These are phyloP conservation scores for Pseudopithomyces chartarum DNA, from an alignment of 2,329 filamentous ascomycete species.

Conservation along the genomic window DNA sequence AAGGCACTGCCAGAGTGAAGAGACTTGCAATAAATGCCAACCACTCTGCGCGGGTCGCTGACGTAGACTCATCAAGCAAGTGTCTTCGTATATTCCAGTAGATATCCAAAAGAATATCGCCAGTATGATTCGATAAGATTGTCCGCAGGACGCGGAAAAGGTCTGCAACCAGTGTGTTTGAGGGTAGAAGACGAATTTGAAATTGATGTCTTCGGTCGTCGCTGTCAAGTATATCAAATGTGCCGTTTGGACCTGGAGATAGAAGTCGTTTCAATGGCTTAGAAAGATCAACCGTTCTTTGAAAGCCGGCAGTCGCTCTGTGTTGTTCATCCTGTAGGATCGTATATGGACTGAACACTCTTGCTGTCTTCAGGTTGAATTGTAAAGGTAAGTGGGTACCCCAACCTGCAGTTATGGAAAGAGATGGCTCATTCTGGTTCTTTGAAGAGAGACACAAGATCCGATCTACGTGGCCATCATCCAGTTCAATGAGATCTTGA, in stretches of 20 bases:
- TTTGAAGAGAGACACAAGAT: slow-evolving; percentile 32
- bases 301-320: slow-evolving; percentile 38
- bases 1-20: slow-evolving; percentile 45
- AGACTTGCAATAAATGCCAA: slow-evolving; percentile 48
- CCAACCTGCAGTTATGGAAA: slow-evolving; percentile 45
- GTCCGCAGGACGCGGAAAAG: slow-evolving; percentile 39
- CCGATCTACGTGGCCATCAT: slow-evolving; percentile 38
- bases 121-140: slow-evolving; percentile 41
- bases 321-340: slow-evolving; percentile 32
- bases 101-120: slow-evolving; percentile 44
- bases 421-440: slow-evolving; percentile 21
- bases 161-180: slow-evolving; percentile 31
- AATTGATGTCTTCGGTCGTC: slow-evolving; percentile 39
- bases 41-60: slow-evolving; percentile 36
- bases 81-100: slow-evolving; percentile 45
- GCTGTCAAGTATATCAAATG: slow-evolving; percentile 39
- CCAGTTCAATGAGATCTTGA: slow-evolving; percentile 38
- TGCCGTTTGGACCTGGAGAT: slow-evolving; percentile 30
- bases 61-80: slow-evolving; percentile 16
- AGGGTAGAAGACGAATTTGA: slow-evolving; percentile 36
- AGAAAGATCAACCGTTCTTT: slow-evolving; percentile 33
- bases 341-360: slow-evolving; percentile 41
- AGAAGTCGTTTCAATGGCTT: slow-evolving; percentile 28
- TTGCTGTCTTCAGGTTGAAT: slow-evolving; percentile 30
- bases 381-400: slow-evolving; percentile 39